Conservation (phyloP, 1,284 basidiomycete species). For the Trichosporon coremiiforme region DNA sequence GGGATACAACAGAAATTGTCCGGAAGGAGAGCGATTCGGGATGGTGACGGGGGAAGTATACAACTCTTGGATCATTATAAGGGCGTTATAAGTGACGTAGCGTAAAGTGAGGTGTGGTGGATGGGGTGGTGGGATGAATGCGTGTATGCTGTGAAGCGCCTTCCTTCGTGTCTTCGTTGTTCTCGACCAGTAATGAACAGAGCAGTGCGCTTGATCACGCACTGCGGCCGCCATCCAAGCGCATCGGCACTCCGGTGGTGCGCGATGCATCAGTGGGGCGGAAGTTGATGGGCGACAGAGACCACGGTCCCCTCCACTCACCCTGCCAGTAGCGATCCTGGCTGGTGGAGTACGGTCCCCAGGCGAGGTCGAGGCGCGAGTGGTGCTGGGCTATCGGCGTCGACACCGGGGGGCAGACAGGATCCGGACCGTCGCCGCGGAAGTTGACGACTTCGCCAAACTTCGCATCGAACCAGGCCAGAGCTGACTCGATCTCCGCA, state of each 20-base stretch:
- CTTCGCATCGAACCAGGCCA: constrained; percentile 9
- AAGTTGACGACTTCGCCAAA: constrained; percentile 18
- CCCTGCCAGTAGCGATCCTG: constrained; percentile 16
- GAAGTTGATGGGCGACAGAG: constrained; percentile 13
- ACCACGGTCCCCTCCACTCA: constrained; percentile 10
- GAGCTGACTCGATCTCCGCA: not conserved
- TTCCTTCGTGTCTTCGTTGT: constrained; percentile 4
- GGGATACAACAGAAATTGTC: constrained; percentile 15
- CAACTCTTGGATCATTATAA: not conserved
- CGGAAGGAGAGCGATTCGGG: not conserved
- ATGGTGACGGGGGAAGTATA: not conserved
- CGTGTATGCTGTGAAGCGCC: not conserved
- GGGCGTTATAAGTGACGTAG: not conserved
- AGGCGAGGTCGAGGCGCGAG: constrained; percentile 14
- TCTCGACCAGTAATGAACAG: constrained; percentile 10
- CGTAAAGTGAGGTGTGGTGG: not conserved
- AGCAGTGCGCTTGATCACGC: not conserved
- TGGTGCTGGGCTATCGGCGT: constrained; percentile 8
- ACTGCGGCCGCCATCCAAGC: not conserved
- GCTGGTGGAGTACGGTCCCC: constrained; percentile 5
- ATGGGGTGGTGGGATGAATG: not conserved
- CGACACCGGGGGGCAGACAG: not conserved
- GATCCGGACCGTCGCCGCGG: constrained; percentile 8
- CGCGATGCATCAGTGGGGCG: not conserved
- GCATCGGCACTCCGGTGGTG: not conserved